A percentile compares a stretch with the other conserved stretches of the same genome.
Conservation (phyloP, 2,329 filamentous ascomycete genomes). For the Pseudogymnoascus sp. region DNA sequence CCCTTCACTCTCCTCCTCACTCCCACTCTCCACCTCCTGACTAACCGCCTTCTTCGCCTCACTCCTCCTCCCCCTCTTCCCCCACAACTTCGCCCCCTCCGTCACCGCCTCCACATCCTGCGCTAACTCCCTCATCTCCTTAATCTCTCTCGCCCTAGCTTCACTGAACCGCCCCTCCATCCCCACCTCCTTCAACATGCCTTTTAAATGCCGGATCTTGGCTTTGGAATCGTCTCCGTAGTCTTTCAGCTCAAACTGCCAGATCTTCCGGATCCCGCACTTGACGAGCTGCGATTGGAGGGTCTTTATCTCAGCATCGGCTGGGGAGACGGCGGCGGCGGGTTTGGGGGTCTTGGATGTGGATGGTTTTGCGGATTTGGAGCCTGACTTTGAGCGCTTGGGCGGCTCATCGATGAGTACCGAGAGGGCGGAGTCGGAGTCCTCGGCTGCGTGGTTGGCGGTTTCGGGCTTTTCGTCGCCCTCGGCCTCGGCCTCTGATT, state of each 20-base stretch:
- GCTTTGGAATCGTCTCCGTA: constrained; percentile 61
- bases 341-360: constrained; percentile 22
- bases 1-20: constrained; percentile 15
- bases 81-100: constrained; percentile 75
- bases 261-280: constrained; percentile 87
- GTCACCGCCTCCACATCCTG: constrained; percentile 79
- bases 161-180: constrained; percentile 86
- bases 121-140: constrained; percentile 73
- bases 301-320: constrained; percentile 76
- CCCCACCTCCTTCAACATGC: constrained; percentile 69
- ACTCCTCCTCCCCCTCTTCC: constrained; percentile 32
- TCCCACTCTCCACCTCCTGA: constrained; percentile 33
- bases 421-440: constrained; percentile 55
- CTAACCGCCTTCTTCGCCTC: constrained; percentile 23
- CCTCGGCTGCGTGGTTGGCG: constrained; percentile 28
- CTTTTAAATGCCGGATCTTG: constrained; percentile 74
- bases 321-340: constrained; percentile 39
- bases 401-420: constrained; percentile 68
- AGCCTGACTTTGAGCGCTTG: constrained; percentile 35
- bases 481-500: not conserved
- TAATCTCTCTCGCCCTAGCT: constrained; percentile 77
- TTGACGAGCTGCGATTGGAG: constrained; percentile 80
- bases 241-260: constrained; percentile 73
- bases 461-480: constrained; percentile 12
- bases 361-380: constrained; percentile 31